Evolutionary conservation across 345 rosid genomes (phyloP).

Genomic region (Aquilaria yunnanensis): DNA sequence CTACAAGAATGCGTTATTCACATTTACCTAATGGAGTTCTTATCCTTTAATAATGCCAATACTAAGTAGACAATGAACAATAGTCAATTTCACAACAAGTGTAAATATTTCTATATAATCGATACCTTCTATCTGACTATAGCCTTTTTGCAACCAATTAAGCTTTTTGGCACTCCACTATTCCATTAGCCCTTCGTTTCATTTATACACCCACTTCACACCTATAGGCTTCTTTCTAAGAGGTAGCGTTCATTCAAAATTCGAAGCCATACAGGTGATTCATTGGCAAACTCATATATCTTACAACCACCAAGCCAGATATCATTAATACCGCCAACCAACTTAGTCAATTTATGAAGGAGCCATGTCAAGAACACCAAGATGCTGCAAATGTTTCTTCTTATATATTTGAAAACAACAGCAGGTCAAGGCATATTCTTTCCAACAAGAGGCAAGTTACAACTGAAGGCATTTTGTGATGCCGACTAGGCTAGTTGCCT

Average conservation of each 20-base stretch:
- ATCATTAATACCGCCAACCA: not conserved
- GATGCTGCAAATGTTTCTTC: no score
- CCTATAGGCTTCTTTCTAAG: not conserved
- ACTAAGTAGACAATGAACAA: not conserved
- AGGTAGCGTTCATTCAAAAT: not conserved
- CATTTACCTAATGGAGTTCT: no score
- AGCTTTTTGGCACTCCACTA: not conserved
- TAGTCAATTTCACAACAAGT: not conserved
- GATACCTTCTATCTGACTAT: not conserved
- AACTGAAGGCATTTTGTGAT: no score
- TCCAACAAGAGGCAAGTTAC: no score
- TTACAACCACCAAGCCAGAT: not conserved
- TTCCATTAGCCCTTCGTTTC: not conserved
- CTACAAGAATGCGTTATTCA: no score
- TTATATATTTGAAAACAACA: no score
- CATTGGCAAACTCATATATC: not conserved
- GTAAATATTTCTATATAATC: not conserved
- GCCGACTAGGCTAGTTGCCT: no score
- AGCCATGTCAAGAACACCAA: no score
- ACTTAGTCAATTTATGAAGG: no score
- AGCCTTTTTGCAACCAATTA: not conserved
- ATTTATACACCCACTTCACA: not conserved
- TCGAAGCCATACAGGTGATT: not conserved
- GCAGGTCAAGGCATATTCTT: no score
- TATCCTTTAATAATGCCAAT: not conserved